Evolutionary conservation across 1,284 basidiomycete genomes (phyloP), one percentile per base, ranked within the genome.

Genomic region (Neolentinus lepideus): DNA sequence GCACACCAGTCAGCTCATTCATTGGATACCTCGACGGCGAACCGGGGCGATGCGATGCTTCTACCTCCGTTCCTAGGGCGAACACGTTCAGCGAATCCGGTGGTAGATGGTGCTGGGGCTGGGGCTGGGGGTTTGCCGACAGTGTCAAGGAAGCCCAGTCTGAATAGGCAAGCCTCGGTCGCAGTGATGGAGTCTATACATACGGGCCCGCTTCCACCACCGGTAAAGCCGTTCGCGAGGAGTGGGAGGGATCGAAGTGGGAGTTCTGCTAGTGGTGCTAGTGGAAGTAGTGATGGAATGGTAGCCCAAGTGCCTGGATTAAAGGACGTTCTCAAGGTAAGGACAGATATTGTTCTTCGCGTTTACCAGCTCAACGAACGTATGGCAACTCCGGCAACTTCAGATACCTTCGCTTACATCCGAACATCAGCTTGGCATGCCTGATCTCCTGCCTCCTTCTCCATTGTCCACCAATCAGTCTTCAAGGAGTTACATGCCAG

Each of bases 381-480:
- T n/a, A n/a, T n/a, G n/a, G n/a, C n/a, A n/a, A n/a, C n/a, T n/a
- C n/a, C 12, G 38, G 27, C 54, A 36, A 26, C 55, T 22, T 3
- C 57, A 88, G 85, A 78, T 85, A 45, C 84, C 86, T 1, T 78
- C 79, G 9, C 70, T 87, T 24, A 79, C 83, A 21, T 83, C 83
- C 1, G 86, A 88, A 56, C 83, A 88, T 64, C 83, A 83, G 60
- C 67, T 85, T 19, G 85, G 83, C 27, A 81, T 84, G 68, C 62
- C 75, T 12, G 91, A 93, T 63, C 71, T 92, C 19, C 71, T 91
- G 19, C 90, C 90, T 0, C 88, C 90, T 0, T 91, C 89, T 1
- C 90, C 90, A 3, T 83, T 83, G 2, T 19, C 11, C 75, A 80
- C 9, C 71, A 78, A 29, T 67, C 78, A 16, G 72, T 78, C 31